These are phyloP conservation scores for Chrysanthemum seticuspe DNA, from an alignment of 129 eudicot genomes.

Conservation along the genomic window DNA sequence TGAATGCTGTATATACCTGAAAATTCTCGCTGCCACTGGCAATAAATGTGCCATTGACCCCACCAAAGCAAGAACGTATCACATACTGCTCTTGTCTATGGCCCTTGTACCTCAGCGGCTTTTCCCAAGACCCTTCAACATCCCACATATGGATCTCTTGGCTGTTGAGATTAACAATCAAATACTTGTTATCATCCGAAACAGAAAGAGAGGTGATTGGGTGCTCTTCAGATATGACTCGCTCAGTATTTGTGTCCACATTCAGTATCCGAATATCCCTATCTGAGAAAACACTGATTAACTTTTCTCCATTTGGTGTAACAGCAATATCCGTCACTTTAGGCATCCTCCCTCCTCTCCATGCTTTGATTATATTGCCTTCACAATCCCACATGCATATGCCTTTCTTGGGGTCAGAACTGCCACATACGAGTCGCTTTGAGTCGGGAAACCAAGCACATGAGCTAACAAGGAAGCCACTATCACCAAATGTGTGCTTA, in stretches of 20 bases:
- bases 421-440: slow-evolving; percentile 75
- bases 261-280: slow-evolving; percentile 72
- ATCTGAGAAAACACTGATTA: slow-evolving; percentile 66
- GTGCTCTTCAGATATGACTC: slow-evolving; percentile 74
- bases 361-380: slow-evolving; percentile 76
- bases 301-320: slow-evolving; percentile 75
- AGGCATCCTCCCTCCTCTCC: slow-evolving; percentile 92
- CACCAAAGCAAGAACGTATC: slow-evolving; percentile 94
- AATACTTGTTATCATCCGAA: slow-evolving; percentile 64
- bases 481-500: slow-evolving; percentile 71
- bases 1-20: slow-evolving; percentile 43
- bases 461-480: slow-evolving; percentile 66
- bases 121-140: slow-evolving; percentile 57
- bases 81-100: slow-evolving; percentile 80
- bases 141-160: slow-evolving; percentile 98
- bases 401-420: slow-evolving; percentile 79
- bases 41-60: slow-evolving; percentile 63
- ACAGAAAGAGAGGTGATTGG: slow-evolving; percentile 75
- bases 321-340: slow-evolving; percentile 84
- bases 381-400: slow-evolving; percentile 89
- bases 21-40: slow-evolving; percentile 95
- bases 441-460: slow-evolving; percentile 98
- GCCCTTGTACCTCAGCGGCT: slow-evolving; percentile 65
- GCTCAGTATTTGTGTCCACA: slow-evolving; percentile 59
- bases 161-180: slow-evolving; percentile 76